These are phyloP conservation scores for Fusarium tuaranense DNA, from an alignment of 2,329 filamentous ascomycete genomes.

Conservation along the genomic window DNA sequence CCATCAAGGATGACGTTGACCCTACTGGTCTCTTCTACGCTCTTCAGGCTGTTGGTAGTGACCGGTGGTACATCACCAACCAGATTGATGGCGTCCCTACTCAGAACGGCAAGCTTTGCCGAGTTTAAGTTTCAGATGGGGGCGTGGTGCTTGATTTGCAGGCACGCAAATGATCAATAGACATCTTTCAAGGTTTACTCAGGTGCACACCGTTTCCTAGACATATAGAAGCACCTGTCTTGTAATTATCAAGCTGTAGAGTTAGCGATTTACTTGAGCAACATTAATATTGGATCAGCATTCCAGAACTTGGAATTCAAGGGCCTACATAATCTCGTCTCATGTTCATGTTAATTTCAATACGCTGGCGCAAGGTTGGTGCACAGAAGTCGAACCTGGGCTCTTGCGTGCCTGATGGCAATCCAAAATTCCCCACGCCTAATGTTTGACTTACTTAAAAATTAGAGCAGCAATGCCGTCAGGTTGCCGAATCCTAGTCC, in stretches of 20 bases:
- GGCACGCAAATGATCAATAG: background rate
- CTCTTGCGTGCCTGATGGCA: background rate
- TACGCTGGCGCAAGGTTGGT: background rate
- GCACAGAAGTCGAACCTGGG: background rate
- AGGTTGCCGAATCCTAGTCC: background rate
- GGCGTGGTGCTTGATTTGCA: background rate
- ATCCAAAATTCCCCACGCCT: background rate
- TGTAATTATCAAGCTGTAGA: background rate
- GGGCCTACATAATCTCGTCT: background rate
- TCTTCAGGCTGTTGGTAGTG: slow-evolving; percentile 34
- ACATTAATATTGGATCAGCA: background rate
- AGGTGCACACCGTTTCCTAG: background rate
- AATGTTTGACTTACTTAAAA: background rate
- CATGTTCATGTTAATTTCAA: background rate
- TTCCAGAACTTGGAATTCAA: background rate
- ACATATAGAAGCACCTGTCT: background rate
- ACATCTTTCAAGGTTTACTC: background rate
- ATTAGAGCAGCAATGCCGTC: background rate
- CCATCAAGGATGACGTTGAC: slow-evolving; percentile 36
- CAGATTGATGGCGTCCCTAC: slow-evolving; percentile 38
- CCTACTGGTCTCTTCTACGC: slow-evolving; percentile 38
- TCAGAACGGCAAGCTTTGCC: slow-evolving; percentile 39
- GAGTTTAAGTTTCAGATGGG: background rate
- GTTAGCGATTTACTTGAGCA: background rate
- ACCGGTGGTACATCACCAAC: slow-evolving; percentile 35